phyloP scores from a whole-genome alignment of 495 filamentous ascomycete genomes.

The Daldinia caldariorum region DNA sequence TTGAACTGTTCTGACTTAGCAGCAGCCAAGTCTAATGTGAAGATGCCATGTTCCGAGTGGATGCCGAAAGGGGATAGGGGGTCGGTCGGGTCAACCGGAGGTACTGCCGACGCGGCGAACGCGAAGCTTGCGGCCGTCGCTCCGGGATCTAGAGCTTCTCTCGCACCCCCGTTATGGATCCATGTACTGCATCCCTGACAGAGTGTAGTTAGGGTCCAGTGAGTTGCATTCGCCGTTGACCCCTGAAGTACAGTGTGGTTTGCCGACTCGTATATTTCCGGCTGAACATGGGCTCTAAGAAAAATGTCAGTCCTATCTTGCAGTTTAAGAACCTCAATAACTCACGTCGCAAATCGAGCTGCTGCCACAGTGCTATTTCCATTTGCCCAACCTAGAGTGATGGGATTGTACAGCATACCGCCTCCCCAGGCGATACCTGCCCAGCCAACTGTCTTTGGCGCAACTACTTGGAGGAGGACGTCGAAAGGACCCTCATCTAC shows the following conservation, averaged over 20 bases:
- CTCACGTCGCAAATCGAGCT: slow-evolving; percentile 59
- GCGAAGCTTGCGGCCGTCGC: slow-evolving; percentile 52
- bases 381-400: slow-evolving; percentile 59
- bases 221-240: slow-evolving; percentile 56
- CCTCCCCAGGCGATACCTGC: slow-evolving; percentile 61
- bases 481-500: slow-evolving; percentile 56
- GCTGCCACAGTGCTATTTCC: slow-evolving; percentile 52
- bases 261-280: slow-evolving; percentile 53
- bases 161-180: slow-evolving; percentile 41
- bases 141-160: slow-evolving; percentile 48
- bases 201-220: slow-evolving; percentile 60
- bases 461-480: slow-evolving; percentile 58
- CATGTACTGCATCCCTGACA: slow-evolving; percentile 58
- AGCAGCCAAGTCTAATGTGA: slow-evolving; percentile 49
- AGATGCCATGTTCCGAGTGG: slow-evolving; percentile 53
- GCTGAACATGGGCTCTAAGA: slow-evolving; percentile 50
- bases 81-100: slow-evolving; percentile 50
- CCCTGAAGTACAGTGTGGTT: slow-evolving; percentile 57
- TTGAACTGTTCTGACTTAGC: slow-evolving; percentile 54
- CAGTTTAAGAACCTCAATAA: slow-evolving; percentile 10
- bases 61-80: slow-evolving; percentile 52
- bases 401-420: slow-evolving; percentile 60
- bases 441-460: slow-evolving; percentile 56
- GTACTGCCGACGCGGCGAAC: slow-evolving; percentile 49
- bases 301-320: slow-evolving; percentile 19